Evolutionary conservation across 805 yeast genomes (phyloP).

Genomic region (Teunomyces barrocoloradensis): DNA sequence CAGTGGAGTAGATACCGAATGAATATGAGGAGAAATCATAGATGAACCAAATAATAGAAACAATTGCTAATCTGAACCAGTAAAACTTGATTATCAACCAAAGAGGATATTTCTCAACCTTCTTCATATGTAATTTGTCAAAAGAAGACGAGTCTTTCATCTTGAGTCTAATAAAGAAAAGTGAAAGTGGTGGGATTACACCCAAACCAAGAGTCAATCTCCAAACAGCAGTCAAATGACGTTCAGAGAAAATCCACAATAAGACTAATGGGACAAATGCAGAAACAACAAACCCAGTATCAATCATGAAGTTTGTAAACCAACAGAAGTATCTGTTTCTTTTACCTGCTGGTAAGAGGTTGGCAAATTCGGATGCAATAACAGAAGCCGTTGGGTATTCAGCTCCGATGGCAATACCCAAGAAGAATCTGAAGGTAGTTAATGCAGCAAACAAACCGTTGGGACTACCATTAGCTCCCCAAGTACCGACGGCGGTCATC

Average conservation of each 20-base stretch:
- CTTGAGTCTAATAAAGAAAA: slow-evolving; percentile 74
- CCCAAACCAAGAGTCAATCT: slow-evolving; percentile 88
- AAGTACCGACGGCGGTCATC: slow-evolving; percentile 57
- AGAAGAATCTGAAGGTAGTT: slow-evolving; percentile 79
- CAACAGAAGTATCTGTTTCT: slow-evolving; percentile 87
- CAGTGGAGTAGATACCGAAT: slow-evolving; percentile 79
- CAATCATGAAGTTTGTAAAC: slow-evolving; percentile 89
- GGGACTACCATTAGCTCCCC: slow-evolving; percentile 74
- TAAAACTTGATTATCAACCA: slow-evolving; percentile 70
- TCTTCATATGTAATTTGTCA: slow-evolving; percentile 66
- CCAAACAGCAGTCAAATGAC: slow-evolving; percentile 83
- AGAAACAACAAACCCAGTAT: slow-evolving; percentile 77
- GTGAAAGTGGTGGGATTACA: slow-evolving; percentile 78
- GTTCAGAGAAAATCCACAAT: slow-evolving; percentile 73
- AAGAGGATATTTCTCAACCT: slow-evolving; percentile 59
- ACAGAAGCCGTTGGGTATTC: slow-evolving; percentile 94
- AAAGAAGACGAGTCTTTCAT: slow-evolving; percentile 74
- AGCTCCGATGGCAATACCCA: slow-evolving; percentile 92
- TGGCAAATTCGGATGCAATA: slow-evolving; percentile 89
- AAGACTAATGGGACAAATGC: slow-evolving; percentile 85
- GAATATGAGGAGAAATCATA: slow-evolving; percentile 89
- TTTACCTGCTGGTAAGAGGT: slow-evolving; percentile 70
- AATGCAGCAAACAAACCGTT: slow-evolving; percentile 80
- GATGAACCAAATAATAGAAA: slow-evolving; percentile 82
- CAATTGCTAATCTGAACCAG: slow-evolving; percentile 73